Evolutionary conservation across 148 eudicot genomes (phyloP).

Genomic region (Nepenthes mirabilis): DNA sequence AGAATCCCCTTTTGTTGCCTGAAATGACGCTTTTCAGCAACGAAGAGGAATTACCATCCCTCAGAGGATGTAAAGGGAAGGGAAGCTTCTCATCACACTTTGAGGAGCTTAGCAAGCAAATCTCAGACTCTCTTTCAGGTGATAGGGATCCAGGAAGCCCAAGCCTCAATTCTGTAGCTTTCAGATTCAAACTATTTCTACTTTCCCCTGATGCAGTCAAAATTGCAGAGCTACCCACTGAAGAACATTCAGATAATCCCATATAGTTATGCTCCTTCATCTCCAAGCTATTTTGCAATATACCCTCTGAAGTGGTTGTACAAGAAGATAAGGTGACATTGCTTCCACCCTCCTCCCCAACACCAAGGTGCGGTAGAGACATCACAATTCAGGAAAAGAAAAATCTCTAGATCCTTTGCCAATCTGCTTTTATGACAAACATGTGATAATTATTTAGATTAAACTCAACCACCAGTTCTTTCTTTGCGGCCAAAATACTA

Average conservation of each 20-base stretch:
- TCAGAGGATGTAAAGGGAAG: constrained; percentile 32
- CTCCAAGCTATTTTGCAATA: not conserved
- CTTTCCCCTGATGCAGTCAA: constrained; percentile 22
- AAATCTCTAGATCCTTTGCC: not conserved
- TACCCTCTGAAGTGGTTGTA: not conserved
- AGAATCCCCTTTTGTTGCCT: constrained; percentile 52
- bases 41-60: constrained; percentile 15
- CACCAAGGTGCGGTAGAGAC: constrained; percentile 2
- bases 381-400: not conserved
- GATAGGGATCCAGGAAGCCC: constrained; percentile 55
- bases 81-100: constrained; percentile 33
- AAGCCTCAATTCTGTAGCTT: constrained; percentile 58
- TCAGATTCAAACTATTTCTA: constrained; percentile 27
- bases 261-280: not conserved
- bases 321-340: not conserved
- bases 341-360: not conserved
- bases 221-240: constrained; percentile 34
- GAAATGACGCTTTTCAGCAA: constrained; percentile 23
- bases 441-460: too few species aligned
- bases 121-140: constrained; percentile 26
- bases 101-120: constrained; percentile 12
- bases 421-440: too few species aligned
- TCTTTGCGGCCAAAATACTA: too few species aligned
- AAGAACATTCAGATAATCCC: constrained; percentile 7
- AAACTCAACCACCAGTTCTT: too few species aligned